Evolutionary conservation across 768 basidiomycete genomes (phyloP), one percentile per base, ranked within the genome.

Genomic region (Mycena haematopus): DNA sequence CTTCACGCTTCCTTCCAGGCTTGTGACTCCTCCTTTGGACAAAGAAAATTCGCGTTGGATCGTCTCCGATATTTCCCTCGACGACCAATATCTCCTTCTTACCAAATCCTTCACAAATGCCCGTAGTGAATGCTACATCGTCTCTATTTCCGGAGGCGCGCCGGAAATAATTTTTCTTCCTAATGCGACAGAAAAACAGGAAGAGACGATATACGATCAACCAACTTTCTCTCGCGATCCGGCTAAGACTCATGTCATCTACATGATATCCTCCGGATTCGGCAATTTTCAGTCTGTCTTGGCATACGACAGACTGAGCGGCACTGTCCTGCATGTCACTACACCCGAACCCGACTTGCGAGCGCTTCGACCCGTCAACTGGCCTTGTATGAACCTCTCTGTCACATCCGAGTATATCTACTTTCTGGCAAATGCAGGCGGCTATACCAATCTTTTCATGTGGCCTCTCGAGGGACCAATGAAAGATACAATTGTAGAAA

Each of bases 401-500:
- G 71, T 76, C 58, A 72, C 75, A 0, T 50, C 70, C 0, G 63
- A 68, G 13, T 73, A 67, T 51, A 63, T 77, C 9, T 69, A 77
- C 62, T 77, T 80, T 36, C 62, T 54, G 0, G 77, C 77, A 9
- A 81, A 81, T 52, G 73, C 77, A 33, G 78, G 79, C 22, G 79
- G 79, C 3, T 80, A 76, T 72, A 69, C 57, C 49, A 68, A 62
- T 29, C 52, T 76, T 45, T 72, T 73, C 65, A 63, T 70, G 6
- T 68, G 71, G 71, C 75, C 74, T 9, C 67, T 78, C 45, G 68
- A 29, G 5, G 78, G 75, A 35, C 61, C 65, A 6, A 62, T 72
- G 29, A 70, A 68, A 54, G 67, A 73, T 29, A 63, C 63, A 6
- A 71, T 79, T 31, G 56, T 78, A 24, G 75, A 78, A 63, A 63